These are phyloP conservation scores for Botrytis paeoniae DNA, from an alignment of 2,329 filamentous ascomycete genomes.

Conservation along the genomic window DNA sequence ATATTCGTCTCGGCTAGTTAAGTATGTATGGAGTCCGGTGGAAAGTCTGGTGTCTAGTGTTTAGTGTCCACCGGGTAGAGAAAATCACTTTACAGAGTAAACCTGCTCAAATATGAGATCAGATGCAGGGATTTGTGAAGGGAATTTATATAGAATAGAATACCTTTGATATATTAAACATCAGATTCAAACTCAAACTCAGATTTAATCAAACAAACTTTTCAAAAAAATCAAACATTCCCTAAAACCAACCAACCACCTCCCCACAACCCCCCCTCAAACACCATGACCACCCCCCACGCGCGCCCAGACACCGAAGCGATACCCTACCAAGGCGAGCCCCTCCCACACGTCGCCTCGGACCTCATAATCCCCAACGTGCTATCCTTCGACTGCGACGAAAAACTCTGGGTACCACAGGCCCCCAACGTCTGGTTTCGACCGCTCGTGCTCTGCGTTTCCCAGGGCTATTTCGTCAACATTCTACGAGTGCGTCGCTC, in stretches of 20 bases:
- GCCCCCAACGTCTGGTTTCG: neutral
- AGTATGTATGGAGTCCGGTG: neutral
- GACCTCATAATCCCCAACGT: neutral
- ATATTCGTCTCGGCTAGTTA: neutral
- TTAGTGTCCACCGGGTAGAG: neutral
- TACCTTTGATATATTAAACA: fast-evolving
- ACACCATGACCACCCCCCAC: neutral
- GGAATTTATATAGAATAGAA: neutral
- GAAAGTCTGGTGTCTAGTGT: neutral
- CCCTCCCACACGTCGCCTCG: neutral
- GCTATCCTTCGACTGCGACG: neutral
- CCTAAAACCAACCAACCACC: neutral
- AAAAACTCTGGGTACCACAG: neutral
- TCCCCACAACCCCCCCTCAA: neutral
- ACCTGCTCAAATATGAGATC: neutral
- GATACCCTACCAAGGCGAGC: neutral
- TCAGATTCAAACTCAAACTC: neutral
- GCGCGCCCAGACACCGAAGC: neutral
- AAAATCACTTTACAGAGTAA: neutral
- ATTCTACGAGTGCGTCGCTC: neutral
- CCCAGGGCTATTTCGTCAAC: neutral
- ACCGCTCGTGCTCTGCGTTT: neutral
- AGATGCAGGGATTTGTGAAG: neutral
- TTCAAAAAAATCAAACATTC: neutral
- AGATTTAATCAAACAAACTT: neutral